Base-by-base conservation (phyloP, 371 early-diverging fungal genomes). In the Apophysomyces ossiformis region DNA sequence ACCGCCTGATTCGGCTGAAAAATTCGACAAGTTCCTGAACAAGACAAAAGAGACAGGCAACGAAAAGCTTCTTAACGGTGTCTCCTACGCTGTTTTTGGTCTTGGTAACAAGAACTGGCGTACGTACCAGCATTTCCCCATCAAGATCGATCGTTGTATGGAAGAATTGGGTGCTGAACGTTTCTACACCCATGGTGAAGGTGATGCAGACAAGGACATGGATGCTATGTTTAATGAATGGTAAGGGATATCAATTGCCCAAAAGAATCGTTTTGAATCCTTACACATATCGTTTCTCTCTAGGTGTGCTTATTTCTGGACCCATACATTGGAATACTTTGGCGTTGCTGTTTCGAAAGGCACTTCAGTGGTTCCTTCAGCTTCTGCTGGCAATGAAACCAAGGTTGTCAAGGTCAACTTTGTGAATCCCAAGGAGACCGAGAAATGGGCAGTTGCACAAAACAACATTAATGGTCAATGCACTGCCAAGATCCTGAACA, bases 41-140 rank as follows among this genome's bases (percentile, higher is more conserved):
- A 75, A 72, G 38, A 21, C 64, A 16, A 65, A 64, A n/a, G 72
- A 78, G 58, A 37, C 36, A 9, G 67, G 64, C 12, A 58, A 73
- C 21, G 72, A 70, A 60, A 67, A 63, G 11, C 7, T 74, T 0
- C 57, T 79, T 3, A 64, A 72, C 5, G 81, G 84, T 18, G 50
- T 85, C 5, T 62, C 69, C 11, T 87, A 70, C 61, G 68, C 82
- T 43, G 86, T 87, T 12, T 86, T 85, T 74, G 88, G 88, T 61
- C 66, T 82, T 2, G 83, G 83, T 65, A 87, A 87, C 74, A 76
- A 76, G 66, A 81, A 87, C 64, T 87, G 87, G 87, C 69, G 85
- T 35, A 87, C 87, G 6, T 87, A 81, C 44, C 86, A 86, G 64
- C 65, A 68, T 12, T 82, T 80, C 68, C 83, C 83, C 0, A 65